These are phyloP conservation scores for Cryphonectria naterciae DNA, from an alignment of 2,329 filamentous ascomycete species.

Conservation along the genomic window DNA sequence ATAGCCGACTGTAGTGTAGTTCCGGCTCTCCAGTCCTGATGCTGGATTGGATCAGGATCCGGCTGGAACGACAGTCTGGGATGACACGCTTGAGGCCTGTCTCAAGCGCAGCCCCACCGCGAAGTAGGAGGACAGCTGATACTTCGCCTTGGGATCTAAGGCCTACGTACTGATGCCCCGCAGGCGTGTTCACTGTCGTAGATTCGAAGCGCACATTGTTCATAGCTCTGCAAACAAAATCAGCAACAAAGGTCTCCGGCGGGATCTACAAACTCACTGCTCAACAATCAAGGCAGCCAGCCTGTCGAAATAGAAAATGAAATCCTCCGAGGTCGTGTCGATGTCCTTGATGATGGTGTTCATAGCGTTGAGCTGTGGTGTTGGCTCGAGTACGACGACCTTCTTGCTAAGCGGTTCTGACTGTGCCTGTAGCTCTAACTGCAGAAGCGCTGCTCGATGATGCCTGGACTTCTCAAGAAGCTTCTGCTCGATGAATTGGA, in stretches of 20 bases:
- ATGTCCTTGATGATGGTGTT: slow-evolving; percentile 88
- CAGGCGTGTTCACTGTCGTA: slow-evolving; percentile 70
- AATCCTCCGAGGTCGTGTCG: slow-evolving; percentile 80
- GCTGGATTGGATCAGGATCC: slow-evolving; percentile 89
- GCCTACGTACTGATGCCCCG: slow-evolving; percentile 71
- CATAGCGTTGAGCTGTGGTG: slow-evolving; percentile 82
- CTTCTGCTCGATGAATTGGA: slow-evolving; percentile 88
- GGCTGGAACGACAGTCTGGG: slow-evolving; percentile 87
- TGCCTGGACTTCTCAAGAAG: slow-evolving; percentile 82
- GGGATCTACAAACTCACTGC: slow-evolving; percentile 50
- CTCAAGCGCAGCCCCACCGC: slow-evolving; percentile 87
- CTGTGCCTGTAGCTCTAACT: slow-evolving; percentile 73
- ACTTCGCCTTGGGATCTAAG: slow-evolving; percentile 72
- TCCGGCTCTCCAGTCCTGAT: slow-evolving; percentile 86
- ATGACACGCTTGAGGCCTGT: slow-evolving; percentile 87
- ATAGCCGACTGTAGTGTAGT: slow-evolving; percentile 84
- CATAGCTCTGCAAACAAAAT: slow-evolving; percentile 60
- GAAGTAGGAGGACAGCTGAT: slow-evolving; percentile 84
- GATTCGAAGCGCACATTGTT: slow-evolving; percentile 75
- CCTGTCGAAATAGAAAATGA: slow-evolving; percentile 96
- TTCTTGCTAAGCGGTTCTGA: slow-evolving; percentile 74
- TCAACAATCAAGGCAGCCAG: slow-evolving; percentile 85
- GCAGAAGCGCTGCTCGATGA: slow-evolving; percentile 78
- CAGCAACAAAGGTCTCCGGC: not conserved
- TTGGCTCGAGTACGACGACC: slow-evolving; percentile 75